Evolutionary conservation across 2,329 filamentous ascomycete genomes (phyloP).

Genomic region (Talaromyces rugulosus): DNA sequence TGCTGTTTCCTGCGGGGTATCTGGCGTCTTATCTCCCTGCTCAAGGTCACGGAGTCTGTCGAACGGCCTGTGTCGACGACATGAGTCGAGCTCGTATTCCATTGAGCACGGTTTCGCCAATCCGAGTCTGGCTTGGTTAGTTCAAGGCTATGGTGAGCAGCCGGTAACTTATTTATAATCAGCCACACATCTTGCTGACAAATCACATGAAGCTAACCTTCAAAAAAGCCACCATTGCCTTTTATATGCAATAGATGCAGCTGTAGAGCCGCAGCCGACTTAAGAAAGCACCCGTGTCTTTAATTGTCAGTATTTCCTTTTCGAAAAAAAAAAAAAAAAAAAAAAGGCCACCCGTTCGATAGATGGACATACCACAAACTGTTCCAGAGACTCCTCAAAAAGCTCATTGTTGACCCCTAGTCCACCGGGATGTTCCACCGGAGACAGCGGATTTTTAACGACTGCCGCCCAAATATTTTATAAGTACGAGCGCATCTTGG

Average conservation of each 20-base stretch:
- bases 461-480: constrained; percentile 35
- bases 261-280: not conserved
- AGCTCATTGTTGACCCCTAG: constrained; percentile 62
- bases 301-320: not conserved
- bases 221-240: not conserved
- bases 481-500: not conserved
- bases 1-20: not conserved
- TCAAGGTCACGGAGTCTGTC: not conserved
- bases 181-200: not conserved
- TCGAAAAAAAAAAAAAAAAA: no score
- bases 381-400: constrained; percentile 56
- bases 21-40: not conserved
- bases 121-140: not conserved
- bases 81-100: not conserved
- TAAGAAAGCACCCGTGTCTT: constrained; percentile 5
- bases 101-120: not conserved
- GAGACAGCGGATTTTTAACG: constrained; percentile 61
- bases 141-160: not conserved
- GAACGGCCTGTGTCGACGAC: not conserved
- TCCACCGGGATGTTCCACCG: constrained; percentile 57
- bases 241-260: not conserved
- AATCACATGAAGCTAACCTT: not conserved
- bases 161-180: not conserved
- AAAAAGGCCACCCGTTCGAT: not conserved
- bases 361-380: constrained; percentile 43